Percentiles rank a stretch among this genome's conserved stretches.
These are phyloP conservation scores for Talaromyces piceae DNA, from an alignment of 2,329 filamentous ascomycete species.

Conservation along the genomic window DNA sequence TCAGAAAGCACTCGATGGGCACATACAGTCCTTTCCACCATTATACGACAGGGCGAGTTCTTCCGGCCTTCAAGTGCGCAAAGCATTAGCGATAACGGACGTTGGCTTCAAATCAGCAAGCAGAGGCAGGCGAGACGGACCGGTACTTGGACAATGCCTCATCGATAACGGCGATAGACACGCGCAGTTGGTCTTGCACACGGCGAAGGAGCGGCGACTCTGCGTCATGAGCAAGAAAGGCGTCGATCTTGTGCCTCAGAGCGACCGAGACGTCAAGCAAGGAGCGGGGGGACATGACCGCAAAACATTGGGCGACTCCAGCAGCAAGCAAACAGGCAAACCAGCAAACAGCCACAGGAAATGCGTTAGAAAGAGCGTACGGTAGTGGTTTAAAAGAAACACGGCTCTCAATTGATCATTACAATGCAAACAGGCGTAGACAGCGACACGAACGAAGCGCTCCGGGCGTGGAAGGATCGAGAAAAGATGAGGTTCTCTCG, in stretches of 20 bases:
- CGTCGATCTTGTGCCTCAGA: constrained; percentile 6
- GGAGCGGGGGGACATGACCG: constrained; percentile 6
- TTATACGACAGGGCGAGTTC: constrained; percentile 13
- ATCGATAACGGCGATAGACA: constrained; percentile 10
- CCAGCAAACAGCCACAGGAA: neutral
- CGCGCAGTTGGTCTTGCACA: constrained; percentile 8
- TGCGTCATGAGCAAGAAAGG: constrained; percentile 5
- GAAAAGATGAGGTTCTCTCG: neutral
- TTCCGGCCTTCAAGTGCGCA: constrained; percentile 5
- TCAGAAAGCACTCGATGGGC: neutral
- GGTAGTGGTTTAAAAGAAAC: too few relatives aligned
- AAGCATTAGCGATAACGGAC: neutral
- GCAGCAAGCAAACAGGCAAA: too few relatives aligned
- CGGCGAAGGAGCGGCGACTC: constrained; percentile 9
- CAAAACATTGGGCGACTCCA: neutral
- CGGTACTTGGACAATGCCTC: constrained; percentile 10
- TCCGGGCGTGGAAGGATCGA: neutral
- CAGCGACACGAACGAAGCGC: neutral
- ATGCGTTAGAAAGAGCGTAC: neutral
- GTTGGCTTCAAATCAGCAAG: too few relatives aligned
- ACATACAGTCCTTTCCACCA: constrained; percentile 12
- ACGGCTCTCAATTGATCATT: too few relatives aligned
- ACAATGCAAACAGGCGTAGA: too few relatives aligned
- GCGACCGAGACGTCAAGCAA: constrained; percentile 8
- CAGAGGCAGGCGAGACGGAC: constrained; percentile 3